Base-by-base conservation (phyloP, 768 basidiomycete genomes). In the Agaricus blazei region DNA sequence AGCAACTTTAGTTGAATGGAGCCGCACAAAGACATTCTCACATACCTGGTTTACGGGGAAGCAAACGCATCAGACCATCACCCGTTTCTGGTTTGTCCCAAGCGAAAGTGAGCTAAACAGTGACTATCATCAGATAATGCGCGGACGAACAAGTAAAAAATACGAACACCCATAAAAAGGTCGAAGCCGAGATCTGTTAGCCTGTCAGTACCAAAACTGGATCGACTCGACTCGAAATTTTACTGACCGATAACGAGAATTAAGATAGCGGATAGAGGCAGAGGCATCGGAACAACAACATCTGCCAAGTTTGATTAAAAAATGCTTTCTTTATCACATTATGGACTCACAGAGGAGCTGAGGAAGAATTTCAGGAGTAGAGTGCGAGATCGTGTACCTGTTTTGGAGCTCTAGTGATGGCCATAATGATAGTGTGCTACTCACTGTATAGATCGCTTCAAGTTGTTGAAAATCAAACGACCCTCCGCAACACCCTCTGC, bases 391-490 rank as follows among this genome's bases (percentile, higher is more conserved):
- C 2, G 85, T 87, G 59, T 87, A 84, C 57, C 81, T 83, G 55
- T 7, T 31, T 9, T n/a, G 3, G 28, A 42, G 31, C 9, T 27
- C 43, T 2, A 14, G 19, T 19, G 19, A 19, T 19, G 19, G 19
- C 23, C 48, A 41, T 40, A 45, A 52, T 2, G 23, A 24, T 19
- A 52, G 51, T 37, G 15, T 15, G 24, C n/a, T 48, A 63, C 74
- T 49, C 65, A 84, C 78, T 86, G 83, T 48, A 87, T 87, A 2
- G 84, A 85, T 3, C 84, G 77, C 65, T 87, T 87, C 46, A 87
- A 68, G 65, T 87, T 87, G 48, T 79, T 80, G 63, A 87, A 87
- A 29, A 86, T 86, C 62, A 82, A 80, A 42, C 83, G 82, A 43
- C 84, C 84, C 67, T 87, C 85, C 0, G 80, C 77, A 29, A 85